These are phyloP conservation scores for Epichloe coenophiala DNA, from an alignment of 2,329 filamentous ascomycete genomes.

Conservation along the genomic window DNA sequence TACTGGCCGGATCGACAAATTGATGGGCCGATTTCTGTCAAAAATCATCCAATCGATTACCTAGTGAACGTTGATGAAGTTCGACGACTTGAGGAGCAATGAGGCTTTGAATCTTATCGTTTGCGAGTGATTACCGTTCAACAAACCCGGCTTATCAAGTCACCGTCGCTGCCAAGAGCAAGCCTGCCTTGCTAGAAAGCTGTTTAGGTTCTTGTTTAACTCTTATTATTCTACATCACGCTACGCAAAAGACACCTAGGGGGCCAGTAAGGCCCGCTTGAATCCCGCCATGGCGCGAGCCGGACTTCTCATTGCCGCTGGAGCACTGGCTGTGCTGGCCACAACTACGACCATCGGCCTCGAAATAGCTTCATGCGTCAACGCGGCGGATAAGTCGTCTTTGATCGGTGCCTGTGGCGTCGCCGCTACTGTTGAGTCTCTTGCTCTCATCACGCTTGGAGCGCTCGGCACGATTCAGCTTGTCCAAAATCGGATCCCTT, in stretches of 20 bases:
- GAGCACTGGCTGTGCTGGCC: conserved; percentile 9
- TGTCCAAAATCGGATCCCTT: conserved; percentile 10
- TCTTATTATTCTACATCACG: neutral
- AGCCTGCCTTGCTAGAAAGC: neutral
- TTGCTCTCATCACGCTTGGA: conserved; percentile 13
- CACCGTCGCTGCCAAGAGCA: no score
- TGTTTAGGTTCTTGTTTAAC: neutral
- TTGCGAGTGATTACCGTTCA: neutral
- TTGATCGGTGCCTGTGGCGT: conserved; percentile 11
- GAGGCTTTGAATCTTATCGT: neutral
- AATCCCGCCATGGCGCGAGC: conserved; percentile 6
- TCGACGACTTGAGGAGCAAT: neutral
- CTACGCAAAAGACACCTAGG: neutral
- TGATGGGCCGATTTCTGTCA: neutral
- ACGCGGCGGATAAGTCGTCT: conserved; percentile 1
- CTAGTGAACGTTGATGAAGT: neutral
- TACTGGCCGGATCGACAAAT: neutral
- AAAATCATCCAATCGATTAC: neutral
- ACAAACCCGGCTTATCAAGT: neutral
- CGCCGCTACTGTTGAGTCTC: conserved; percentile 16
- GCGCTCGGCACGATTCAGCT: conserved; percentile 22
- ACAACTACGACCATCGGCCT: conserved; percentile 9
- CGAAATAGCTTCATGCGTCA: conserved; percentile 8
- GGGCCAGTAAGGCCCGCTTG: neutral
- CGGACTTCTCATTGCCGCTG: conserved; percentile 4